These are phyloP conservation scores for Erodium maritimum DNA, from an alignment of 345 rosid species.

Conservation along the genomic window DNA sequence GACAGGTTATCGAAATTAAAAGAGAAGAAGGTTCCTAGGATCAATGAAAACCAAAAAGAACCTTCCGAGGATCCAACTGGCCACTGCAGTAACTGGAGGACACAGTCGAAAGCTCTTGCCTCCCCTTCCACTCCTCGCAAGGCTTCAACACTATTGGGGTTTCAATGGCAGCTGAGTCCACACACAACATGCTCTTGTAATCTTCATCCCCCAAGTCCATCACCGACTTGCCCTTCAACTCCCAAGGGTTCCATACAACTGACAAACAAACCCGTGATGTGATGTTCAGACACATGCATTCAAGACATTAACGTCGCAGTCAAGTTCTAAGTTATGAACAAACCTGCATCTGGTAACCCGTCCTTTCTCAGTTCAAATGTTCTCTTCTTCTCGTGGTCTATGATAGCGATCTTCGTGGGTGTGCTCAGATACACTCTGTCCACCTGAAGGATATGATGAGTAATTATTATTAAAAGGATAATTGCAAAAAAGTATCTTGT, in stretches of 20 bases:
- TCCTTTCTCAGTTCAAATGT: conserved; percentile 75
- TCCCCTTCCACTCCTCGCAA: conserved; percentile 79
- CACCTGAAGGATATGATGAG: conserved; percentile 35
- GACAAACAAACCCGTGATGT: conserved; percentile 1
- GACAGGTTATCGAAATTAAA: too few species aligned
- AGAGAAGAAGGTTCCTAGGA: too few species aligned
- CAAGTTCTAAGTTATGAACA: neutral
- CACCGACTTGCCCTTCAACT: conserved; percentile 66
- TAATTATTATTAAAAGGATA: too few species aligned
- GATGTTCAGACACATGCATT: too few species aligned
- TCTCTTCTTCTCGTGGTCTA: conserved; percentile 93
- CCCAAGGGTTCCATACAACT: conserved; percentile 98
- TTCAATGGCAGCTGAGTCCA: conserved; percentile 73
- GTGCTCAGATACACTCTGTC: conserved; percentile 87
- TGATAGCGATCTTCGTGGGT: conserved; percentile 81
- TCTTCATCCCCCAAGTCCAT: conserved; percentile 80
- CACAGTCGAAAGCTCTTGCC: conserved; percentile 77
- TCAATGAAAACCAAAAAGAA: conserved; percentile 50
- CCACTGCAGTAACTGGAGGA: conserved; percentile 97
- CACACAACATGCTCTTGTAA: conserved; percentile 72
- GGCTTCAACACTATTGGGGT: conserved; percentile 61
- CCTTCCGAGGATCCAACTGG: conserved; percentile 79
- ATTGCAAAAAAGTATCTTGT: too few species aligned
- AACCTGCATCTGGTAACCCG: conserved; percentile 85
- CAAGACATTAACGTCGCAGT: too few species aligned